Evolutionary conservation across 2,329 filamentous ascomycete genomes (phyloP).

Genomic region (Fusarium fracticaudum): DNA sequence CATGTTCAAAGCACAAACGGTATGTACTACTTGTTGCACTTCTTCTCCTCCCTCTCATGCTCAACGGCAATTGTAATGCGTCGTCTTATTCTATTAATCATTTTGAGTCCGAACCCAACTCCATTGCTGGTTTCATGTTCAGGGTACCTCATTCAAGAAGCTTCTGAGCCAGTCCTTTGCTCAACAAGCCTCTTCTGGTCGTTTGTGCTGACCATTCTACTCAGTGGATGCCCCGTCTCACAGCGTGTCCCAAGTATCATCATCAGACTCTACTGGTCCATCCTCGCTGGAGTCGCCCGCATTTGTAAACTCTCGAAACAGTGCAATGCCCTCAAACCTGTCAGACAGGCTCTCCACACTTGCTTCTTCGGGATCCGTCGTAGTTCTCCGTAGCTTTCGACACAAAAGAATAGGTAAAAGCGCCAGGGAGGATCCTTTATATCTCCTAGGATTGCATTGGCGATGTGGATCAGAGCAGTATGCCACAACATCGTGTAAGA

Average conservation of each 20-base stretch:
- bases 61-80: background rate
- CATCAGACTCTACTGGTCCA: conserved; percentile 20
- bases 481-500: conserved; percentile 53
- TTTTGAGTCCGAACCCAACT: background rate
- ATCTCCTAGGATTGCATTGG: conserved; percentile 49
- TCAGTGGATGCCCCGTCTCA: background rate
- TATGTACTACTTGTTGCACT: background rate
- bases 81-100: background rate
- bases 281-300: background rate
- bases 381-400: conserved; percentile 51
- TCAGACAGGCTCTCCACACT: conserved; percentile 47
- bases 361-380: conserved; percentile 47
- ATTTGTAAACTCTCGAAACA: conserved; percentile 47
- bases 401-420: conserved; percentile 50
- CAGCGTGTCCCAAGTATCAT: conserved; percentile 1
- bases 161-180: background rate
- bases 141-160: background rate
- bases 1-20: background rate
- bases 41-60: no score
- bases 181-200: background rate
- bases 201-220: background rate
- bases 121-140: background rate
- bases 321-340: conserved; percentile 47
- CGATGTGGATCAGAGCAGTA: conserved; percentile 51
- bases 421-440: conserved; percentile 45